Conservation (phyloP, 2,329 filamentous ascomycete genomes). For the Diaporthe aspalathi region DNA sequence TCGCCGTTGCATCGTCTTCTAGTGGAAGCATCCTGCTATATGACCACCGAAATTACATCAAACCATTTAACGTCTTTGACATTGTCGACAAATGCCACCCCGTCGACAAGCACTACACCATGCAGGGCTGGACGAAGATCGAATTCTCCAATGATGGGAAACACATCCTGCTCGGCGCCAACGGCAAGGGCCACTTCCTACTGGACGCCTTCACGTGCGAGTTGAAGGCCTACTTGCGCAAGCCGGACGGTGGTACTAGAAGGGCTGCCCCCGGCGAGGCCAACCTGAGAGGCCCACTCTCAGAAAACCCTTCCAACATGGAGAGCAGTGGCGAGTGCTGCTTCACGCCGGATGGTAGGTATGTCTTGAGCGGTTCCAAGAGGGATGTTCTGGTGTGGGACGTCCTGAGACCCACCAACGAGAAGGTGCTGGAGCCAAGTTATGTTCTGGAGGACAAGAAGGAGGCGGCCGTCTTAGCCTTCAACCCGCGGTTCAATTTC, state of each 20-base stretch:
- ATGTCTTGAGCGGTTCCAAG: slow-evolving; percentile 82
- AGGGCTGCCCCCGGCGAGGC: slow-evolving; percentile 66
- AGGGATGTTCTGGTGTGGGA: slow-evolving; percentile 90
- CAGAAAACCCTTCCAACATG: slow-evolving; percentile 49
- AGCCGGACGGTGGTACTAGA: slow-evolving; percentile 64
- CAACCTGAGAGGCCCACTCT: slow-evolving; percentile 47
- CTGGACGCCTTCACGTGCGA: slow-evolving; percentile 92
- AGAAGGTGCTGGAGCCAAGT: slow-evolving; percentile 71
- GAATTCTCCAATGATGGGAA: slow-evolving; percentile 98
- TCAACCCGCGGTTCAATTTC: slow-evolving; percentile 93
- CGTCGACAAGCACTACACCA: slow-evolving; percentile 66
- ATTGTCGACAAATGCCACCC: slow-evolving; percentile 68
- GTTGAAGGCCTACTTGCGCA: slow-evolving; percentile 78
- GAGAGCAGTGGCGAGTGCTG: slow-evolving; percentile 82
- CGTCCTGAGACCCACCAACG: slow-evolving; percentile 66
- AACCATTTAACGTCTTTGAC: slow-evolving; percentile 90
- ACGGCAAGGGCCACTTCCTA: slow-evolving; percentile 86
- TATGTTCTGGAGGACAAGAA: slow-evolving; percentile 74
- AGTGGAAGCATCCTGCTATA: slow-evolving; percentile 88
- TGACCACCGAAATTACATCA: slow-evolving; percentile 93
- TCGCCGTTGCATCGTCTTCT: slow-evolving; percentile 86
- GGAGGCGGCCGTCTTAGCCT: slow-evolving; percentile 80
- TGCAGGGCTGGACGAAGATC: slow-evolving; percentile 85
- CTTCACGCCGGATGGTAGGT: slow-evolving; percentile 90
- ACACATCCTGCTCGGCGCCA: slow-evolving; percentile 84